Base-by-base conservation (phyloP, 169 alveolate genomes). In the Cyclospora cayetanensis region DNA sequence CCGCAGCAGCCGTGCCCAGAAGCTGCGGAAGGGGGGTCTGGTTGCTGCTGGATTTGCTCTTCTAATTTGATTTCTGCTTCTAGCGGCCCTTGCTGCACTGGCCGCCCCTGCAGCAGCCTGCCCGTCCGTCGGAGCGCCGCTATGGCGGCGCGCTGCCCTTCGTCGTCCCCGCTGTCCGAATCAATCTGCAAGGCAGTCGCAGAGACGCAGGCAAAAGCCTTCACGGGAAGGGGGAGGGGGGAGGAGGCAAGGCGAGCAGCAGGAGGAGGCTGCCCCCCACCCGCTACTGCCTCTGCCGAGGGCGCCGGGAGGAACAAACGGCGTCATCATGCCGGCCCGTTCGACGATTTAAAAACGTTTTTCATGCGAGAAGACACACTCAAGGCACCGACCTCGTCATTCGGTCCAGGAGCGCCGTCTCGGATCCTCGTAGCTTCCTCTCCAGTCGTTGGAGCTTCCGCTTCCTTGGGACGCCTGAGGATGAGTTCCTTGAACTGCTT, bases 401-500 rank as follows among this genome's bases (percentile, higher is more conserved):
- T 88, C 29, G 83, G 84, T 18, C 91, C 90, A 12, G 93, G 93
- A 1, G 90, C 93, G 42, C 93, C 93, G 41, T 77, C 91, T 20
- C 84, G 25, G 35, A 84, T 39, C 12, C 74, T 20, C 41, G 90
- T 34, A 11, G 77, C 55, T 52, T 37, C 90, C 25, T 53, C 74
- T 25, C 76, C 11, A 11, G 88, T 43, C 0, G 70, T 76, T 2
- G 76, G 70, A 4, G 89, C 95, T 34, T 89, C 94, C 15, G 92
- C 89, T 25, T 94, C 94, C 63, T 86, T 41, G 7, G 92, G 94
- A 43, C 94, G 90, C 55, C 98, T 84, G 50, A 96, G 93, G 60
- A 96, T 96, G 15, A 96, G 95, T 79, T 96, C 98, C 46, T 96
- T 95, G 72, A 96, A 92, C 76, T 94, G 91, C 46, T 95, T 95